phyloP scores from a whole-genome alignment of 2,329 filamentous ascomycete species.

The Chaetomium sp. region DNA sequence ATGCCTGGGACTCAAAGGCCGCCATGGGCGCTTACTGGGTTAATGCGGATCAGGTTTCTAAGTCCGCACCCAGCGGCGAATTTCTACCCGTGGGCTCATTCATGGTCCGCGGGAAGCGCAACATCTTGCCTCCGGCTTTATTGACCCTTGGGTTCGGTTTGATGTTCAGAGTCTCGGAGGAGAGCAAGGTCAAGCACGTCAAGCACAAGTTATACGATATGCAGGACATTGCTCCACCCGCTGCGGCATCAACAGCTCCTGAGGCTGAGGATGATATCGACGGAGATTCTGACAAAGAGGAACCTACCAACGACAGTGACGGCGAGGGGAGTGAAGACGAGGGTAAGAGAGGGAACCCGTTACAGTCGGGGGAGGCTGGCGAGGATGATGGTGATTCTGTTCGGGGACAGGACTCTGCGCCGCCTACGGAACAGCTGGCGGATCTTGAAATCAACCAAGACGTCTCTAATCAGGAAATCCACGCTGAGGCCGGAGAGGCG shows the following conservation, averaged over 20 bases:
- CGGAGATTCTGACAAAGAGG: constrained; percentile 23
- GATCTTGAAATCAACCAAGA: constrained; percentile 17
- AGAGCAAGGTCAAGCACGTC: constrained; percentile 73
- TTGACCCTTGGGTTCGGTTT: constrained; percentile 82
- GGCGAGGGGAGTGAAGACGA: constrained; percentile 29
- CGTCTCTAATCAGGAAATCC: too few species aligned
- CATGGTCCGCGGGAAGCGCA: constrained; percentile 78
- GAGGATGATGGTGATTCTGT: constrained; percentile 21
- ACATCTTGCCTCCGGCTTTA: constrained; percentile 81
- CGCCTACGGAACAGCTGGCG: constrained; percentile 23
- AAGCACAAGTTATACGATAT: constrained; percentile 55
- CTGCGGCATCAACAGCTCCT: constrained; percentile 8
- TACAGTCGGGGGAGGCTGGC: constrained; percentile 26
- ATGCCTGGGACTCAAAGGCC: constrained; percentile 92
- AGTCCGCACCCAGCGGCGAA: constrained; percentile 72
- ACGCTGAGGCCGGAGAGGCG: constrained; percentile 13
- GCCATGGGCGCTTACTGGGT: constrained; percentile 97
- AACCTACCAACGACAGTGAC: constrained; percentile 20
- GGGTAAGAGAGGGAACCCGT: constrained; percentile 29
- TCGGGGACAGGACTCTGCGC: not conserved
- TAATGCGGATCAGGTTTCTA: constrained; percentile 80
- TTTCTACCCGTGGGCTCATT: constrained; percentile 73
- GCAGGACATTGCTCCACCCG: constrained; percentile 10
- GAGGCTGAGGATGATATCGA: constrained; percentile 2
- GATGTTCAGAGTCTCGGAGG: constrained; percentile 81